Conservation (phyloP, 2,329 filamentous ascomycete genomes). For the Penicillium oxalicum region DNA sequence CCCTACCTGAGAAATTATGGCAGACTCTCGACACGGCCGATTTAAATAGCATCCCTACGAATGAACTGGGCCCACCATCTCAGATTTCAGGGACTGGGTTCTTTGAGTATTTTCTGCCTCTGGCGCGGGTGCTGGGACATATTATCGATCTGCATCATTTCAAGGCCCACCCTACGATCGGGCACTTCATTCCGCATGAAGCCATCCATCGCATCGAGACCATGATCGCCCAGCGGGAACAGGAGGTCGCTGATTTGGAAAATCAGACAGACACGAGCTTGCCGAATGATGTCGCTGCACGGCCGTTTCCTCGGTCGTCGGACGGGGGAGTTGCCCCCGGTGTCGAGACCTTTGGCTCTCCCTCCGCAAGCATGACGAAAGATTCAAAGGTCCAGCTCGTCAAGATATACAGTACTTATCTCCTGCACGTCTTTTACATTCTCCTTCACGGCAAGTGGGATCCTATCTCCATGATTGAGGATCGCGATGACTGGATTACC, state of each 20-base stretch:
- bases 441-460: constrained; percentile 48
- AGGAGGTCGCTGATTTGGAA: constrained; percentile 33
- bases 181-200: constrained; percentile 31
- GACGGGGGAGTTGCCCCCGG: background rate
- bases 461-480: constrained; percentile 46
- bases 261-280: constrained; percentile 13
- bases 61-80: constrained; percentile 34
- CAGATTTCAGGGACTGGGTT: constrained; percentile 39
- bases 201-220: constrained; percentile 33
- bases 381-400: constrained; percentile 28
- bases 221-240: constrained; percentile 37
- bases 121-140: constrained; percentile 47
- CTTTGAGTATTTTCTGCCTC: constrained; percentile 48
- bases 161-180: constrained; percentile 41
- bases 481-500: constrained; percentile 47
- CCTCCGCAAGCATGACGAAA: background rate
- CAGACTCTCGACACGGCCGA: constrained; percentile 34
- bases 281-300: background rate
- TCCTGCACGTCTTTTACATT: constrained; percentile 46
- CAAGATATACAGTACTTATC: constrained; percentile 45
- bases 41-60: constrained; percentile 27
- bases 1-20: constrained; percentile 41
- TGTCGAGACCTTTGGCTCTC: background rate
- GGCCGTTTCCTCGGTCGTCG: background rate
- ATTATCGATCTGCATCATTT: constrained; percentile 46